Evolutionary conservation across 2,329 filamentous ascomycete species (phyloP).

Genomic region (Ophiocordyceps camponoti-saundersi): DNA sequence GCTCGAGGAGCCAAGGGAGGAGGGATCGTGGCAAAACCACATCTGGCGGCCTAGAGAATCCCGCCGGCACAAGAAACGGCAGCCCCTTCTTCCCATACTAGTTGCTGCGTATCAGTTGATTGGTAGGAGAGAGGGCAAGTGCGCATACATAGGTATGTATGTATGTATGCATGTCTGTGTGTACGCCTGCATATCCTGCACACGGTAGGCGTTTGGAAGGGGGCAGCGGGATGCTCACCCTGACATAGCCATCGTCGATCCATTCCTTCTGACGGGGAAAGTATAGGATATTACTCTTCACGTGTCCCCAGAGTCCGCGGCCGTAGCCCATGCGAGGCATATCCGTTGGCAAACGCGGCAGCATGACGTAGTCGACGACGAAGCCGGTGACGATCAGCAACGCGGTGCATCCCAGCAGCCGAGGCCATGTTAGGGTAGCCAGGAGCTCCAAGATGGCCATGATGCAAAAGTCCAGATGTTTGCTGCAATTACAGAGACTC

Average conservation of each 20-base stretch:
- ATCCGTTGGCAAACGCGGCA: constrained; percentile 20
- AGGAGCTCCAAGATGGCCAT: not conserved
- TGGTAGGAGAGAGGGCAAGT: too few relatives aligned
- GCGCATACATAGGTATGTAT: too few relatives aligned
- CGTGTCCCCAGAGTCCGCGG: constrained; percentile 13
- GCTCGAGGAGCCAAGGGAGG: constrained; percentile 27
- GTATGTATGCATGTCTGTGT: too few relatives aligned
- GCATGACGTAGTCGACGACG: constrained; percentile 19
- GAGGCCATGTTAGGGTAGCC: constrained; percentile 11
- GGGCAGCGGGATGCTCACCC: constrained; percentile 9
- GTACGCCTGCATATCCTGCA: too few relatives aligned
- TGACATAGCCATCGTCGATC: constrained; percentile 25
- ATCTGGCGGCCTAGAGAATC: constrained; percentile 22
- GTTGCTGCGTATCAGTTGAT: not conserved
- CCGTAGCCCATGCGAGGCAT: constrained; percentile 24
- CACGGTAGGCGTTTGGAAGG: not conserved
- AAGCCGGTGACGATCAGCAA: constrained; percentile 21
- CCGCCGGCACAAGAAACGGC: constrained; percentile 24
- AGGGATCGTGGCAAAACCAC: constrained; percentile 26
- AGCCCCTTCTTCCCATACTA: constrained; percentile 23
- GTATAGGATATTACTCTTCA: constrained; percentile 22
- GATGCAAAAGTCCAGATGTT: too few relatives aligned
- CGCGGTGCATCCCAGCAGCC: constrained; percentile 9
- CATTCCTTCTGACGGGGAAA: constrained; percentile 19
- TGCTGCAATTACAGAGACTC: too few relatives aligned